phyloP scores from a whole-genome alignment of 2,329 filamentous ascomycete genomes.

The Ceratocystis albifundus region DNA sequence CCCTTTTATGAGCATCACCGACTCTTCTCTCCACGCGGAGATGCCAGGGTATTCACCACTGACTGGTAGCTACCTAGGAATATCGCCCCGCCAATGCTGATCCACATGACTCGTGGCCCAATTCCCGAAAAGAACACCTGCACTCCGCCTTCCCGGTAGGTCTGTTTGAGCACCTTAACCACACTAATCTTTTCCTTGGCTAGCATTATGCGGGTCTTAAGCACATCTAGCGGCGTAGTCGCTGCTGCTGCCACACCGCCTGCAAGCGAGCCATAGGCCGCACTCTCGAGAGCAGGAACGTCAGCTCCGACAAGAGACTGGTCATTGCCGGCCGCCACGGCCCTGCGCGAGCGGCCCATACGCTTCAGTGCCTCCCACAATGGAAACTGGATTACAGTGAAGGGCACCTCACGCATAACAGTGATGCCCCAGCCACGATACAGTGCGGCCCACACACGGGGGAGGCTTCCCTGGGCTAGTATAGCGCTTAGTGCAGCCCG shows the following conservation, averaged over 20 bases:
- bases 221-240: slow-evolving; percentile 87
- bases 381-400: slow-evolving; percentile 94
- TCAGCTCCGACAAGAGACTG: slow-evolving; percentile 28
- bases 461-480: slow-evolving; percentile 38
- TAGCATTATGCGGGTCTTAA: slow-evolving; percentile 96
- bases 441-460: slow-evolving; percentile 63
- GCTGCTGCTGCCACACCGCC: slow-evolving; percentile 76
- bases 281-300: slow-evolving; percentile 66
- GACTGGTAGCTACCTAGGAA: slow-evolving; percentile 92
- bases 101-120: slow-evolving; percentile 83
- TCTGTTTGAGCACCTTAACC: slow-evolving; percentile 47
- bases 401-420: slow-evolving; percentile 89
- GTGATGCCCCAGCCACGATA: slow-evolving; percentile 91
- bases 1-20: neutral
- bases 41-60: slow-evolving; percentile 51
- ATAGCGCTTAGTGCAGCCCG: slow-evolving; percentile 59
- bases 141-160: slow-evolving; percentile 53
- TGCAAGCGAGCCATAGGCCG: slow-evolving; percentile 68
- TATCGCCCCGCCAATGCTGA: slow-evolving; percentile 84
- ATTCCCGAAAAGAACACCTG: slow-evolving; percentile 63
- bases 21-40: neutral
- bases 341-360: slow-evolving; percentile 43
- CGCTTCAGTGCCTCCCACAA: slow-evolving; percentile 89
- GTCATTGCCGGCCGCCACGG: slow-evolving; percentile 16
- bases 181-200: slow-evolving; percentile 55